Evolutionary conservation across 2,329 filamentous ascomycete species (phyloP), one percentile per base, ranked within the genome.

Genomic region (Fusarium paranaense): DNA sequence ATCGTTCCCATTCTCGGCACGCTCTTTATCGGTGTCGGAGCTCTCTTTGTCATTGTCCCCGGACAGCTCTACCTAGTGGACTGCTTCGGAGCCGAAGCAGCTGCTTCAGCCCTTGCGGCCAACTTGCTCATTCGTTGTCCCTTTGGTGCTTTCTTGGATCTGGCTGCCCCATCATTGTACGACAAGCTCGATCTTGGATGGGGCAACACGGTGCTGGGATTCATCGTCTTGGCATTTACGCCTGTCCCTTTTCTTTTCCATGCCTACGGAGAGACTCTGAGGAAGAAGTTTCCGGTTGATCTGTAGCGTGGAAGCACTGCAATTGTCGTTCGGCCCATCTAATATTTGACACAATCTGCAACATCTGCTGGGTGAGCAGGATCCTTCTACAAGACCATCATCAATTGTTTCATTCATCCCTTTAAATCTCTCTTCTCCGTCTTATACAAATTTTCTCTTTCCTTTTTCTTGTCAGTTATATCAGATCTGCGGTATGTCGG

Each of bases 1-100:
- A 88, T 91, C 38, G 84, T 89, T 4, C 89, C 89, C 0, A 89
- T 91, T 54, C 84, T 90, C 27, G 90, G 89, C 5, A 88, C 87
- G 0, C 79, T 81, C 0, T 81, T 89, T 3, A 85, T 91, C 60
- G 87, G 88, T 0, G 78, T 86, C 1, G 88, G 88, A 0, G 60
- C 63, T 7, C 37, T 78, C 1, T 71, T 69, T 85, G 84, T 38
- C 86, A 16, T 90, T 2, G 58, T 76, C 1, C 62, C 72, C 6
- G 63, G 67, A 2, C 47, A 79, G 22, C 64, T 75, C 1, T 79
- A 79, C 69, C 76, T 82, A 0, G 75, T 81, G 2, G 78, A 80
- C 32, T 25, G 70, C 2, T 80, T 78, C 18, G 71, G 71, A 1
- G 42, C 62, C 1, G 69, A 72, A 32, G 77, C 77, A 16, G 76